Evolutionary conservation across 1,284 basidiomycete genomes (phyloP), one percentile per base, ranked within the genome.

Genomic region (Amylostereum areolatum): DNA sequence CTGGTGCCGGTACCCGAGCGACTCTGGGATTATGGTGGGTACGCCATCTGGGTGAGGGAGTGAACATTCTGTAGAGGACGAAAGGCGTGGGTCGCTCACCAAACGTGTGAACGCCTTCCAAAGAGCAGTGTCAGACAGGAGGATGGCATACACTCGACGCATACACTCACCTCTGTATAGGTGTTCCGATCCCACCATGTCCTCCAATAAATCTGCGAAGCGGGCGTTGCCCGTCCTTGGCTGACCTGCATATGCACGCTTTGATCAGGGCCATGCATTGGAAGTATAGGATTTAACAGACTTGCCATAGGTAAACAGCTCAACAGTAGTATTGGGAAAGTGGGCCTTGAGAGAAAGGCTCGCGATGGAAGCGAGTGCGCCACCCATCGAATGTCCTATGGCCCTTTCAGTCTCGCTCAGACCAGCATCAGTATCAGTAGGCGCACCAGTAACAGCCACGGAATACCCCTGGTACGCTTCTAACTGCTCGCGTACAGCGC

Each of bases 1-100:
- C 57, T 78, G 75, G 25, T 57, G 73, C 63, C 40, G 71, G 68
- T 63, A 78, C 50, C 48, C 72, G 59, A 52, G 66, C 27, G 43
- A 48, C 37, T 52, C 49, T 2, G 56, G 62, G 25, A 65, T 59
- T 42, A 64, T 59, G 1, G 59, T 63, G 3, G 66, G 65, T 18
- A 68, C 66, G 25, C 57, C 57, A 31, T 58, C 66, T 60, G 40
- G 7, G 41, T 29, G 24, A 29, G 8, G 35, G 1, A 33, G 8
- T 11, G 28, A 35, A 27, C 35, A 9, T 31, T 37, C 10, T 29
- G 7, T 27, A 9, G n/a, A 8, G 33, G 25, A 11, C 11, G n/a
- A 31, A 18, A 11, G 27, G n/a, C 9, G n/a, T 43, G 25, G 11
- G 27, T n/a, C 11, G 27, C 28, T 28, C n/a, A 57, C 56, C 56